Base-by-base conservation (phyloP, 495 filamentous ascomycete species). In the Penicillium bialowiezense region DNA sequence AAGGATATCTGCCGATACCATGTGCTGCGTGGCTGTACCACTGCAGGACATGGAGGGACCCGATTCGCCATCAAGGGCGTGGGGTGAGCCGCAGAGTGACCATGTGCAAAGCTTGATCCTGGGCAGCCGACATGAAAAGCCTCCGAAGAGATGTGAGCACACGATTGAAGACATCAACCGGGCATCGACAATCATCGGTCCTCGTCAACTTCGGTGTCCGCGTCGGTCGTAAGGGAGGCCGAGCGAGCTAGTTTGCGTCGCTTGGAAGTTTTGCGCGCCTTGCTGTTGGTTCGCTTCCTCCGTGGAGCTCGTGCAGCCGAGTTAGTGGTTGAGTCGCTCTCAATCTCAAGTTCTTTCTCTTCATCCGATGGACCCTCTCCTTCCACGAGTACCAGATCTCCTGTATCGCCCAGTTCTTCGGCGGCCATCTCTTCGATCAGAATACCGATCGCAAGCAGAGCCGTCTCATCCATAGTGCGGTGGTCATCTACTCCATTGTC, bases 381-480 rank as follows among this genome's bases (percentile, higher is more conserved):
- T 62, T 93, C 89, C 2, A 84, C 79, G 34, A 95, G 84, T 0
- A 83, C 89, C 46, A 91, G 51, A 65, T 93, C 85, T 3, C 89
- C 91, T 1, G 75, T 86, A 26, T 78, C 72, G 1, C 88, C 90
- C 10, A 95, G 68, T 0, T 68, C 67, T 35, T 85, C 79, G 14
- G 72, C 73, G 4, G 78, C 71, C 44, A 85, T 75, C 62, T 96
- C 91, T 67, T 96, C 91, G 28, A 95, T 64, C 45, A 96, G 57
- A 19, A 96, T 82, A 0, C 90, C 91, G 65, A 95, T 70, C 0
- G 87, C 87, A 48, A 96, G 70, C 43, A 96, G 63, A 1, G 90
- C 89, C 7, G 88, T 92, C 67, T 90, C 91, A 59, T 96, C 88
- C 81, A 96, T 79, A 52, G 81, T 89, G 21, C 76, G 69, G 62